Evolutionary conservation across 495 filamentous ascomycete species (phyloP).

Genomic region (Neurospora sp.): DNA sequence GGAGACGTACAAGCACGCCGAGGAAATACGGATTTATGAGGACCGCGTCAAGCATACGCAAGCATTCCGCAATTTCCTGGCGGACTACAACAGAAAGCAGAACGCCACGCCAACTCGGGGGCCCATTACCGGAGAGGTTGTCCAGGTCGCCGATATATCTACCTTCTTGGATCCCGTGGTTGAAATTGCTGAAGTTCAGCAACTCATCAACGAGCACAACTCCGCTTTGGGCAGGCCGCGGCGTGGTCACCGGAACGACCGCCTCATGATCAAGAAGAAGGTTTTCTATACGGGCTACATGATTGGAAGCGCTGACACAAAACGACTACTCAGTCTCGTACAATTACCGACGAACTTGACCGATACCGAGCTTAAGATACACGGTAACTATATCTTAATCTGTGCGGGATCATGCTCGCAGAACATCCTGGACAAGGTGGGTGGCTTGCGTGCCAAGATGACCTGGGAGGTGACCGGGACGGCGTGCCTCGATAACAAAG

Average conservation of each 20-base stretch:
- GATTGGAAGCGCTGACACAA: conserved; percentile 57
- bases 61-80: conserved; percentile 73
- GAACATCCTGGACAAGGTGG: conserved; percentile 66
- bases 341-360: conserved; percentile 47
- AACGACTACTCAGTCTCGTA: conserved; percentile 56
- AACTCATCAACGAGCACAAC: conserved; percentile 85
- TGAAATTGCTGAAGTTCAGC: conserved; percentile 78
- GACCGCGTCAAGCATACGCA: conserved; percentile 54
- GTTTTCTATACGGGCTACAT: conserved; percentile 95
- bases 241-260: conserved; percentile 21
- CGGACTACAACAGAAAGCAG: conserved; percentile 52
- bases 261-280: conserved; percentile 66
- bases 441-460: conserved; percentile 72
- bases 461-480: conserved; percentile 74
- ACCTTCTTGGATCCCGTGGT: conserved; percentile 70
- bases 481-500: conserved; percentile 59
- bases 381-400: conserved; percentile 89
- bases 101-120: conserved; percentile 35
- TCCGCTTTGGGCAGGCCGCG: conserved; percentile 26
- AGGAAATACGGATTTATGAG: conserved; percentile 66
- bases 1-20: conserved; percentile 70
- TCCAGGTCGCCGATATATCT: conserved; percentile 71
- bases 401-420: conserved; percentile 57
- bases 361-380: conserved; percentile 60
- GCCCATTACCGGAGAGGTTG: conserved; percentile 66